Base-by-base conservation (phyloP, 495 filamentous ascomycete species). In the Echria macrotheca region DNA sequence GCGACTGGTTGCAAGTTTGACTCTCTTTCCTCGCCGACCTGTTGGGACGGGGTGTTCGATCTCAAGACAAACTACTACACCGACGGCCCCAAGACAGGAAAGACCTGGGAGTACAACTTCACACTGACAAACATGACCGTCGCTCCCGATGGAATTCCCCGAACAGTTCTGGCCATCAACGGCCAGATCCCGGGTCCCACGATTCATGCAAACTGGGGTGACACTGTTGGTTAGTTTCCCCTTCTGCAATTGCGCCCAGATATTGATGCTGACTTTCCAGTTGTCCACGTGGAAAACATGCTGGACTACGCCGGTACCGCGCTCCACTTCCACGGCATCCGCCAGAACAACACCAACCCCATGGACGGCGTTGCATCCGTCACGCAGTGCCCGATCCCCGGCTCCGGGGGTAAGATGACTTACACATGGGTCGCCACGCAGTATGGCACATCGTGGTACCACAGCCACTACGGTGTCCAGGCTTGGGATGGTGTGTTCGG, bases 41-140 rank as follows among this genome's bases (percentile, higher is more conserved):
- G 49, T 24, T 52, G 49, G 49, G 39, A 52, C 24, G 40, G 69
- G 28, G 58, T 69, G 15, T 76, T 72, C 44, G 63, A 71, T 47
- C 78, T 82, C 59, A 59, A 77, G 40, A 81, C 79, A 1, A 74
- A 83, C 58, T 81, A 77, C 49, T 69, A 69, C 10, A 63, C 54
- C 4, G 61, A 52, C 1, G 69, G 63, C 7, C 80, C 79, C 3
- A 49, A 40, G 35, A 57, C 74, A 26, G 74, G 71, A 24, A 71
- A 70, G 23, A 69, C 64, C 19, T 56, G 65, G 39, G 67, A 69
- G 50, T 76, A 73, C 46, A 71, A 65, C 63, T 63, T 74, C 22
- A 62, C 69, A 24, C 53, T 72, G n/a, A 61, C 54, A 5, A 67
- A 78, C 35, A 59, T 64, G 8, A 76, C 64, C 7, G 50, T 72